A percentile compares a stretch with the other conserved stretches of the same genome.
These are phyloP conservation scores for Elaphomyces granulatus DNA, from an alignment of 495 filamentous ascomycete genomes.

Conservation along the genomic window DNA sequence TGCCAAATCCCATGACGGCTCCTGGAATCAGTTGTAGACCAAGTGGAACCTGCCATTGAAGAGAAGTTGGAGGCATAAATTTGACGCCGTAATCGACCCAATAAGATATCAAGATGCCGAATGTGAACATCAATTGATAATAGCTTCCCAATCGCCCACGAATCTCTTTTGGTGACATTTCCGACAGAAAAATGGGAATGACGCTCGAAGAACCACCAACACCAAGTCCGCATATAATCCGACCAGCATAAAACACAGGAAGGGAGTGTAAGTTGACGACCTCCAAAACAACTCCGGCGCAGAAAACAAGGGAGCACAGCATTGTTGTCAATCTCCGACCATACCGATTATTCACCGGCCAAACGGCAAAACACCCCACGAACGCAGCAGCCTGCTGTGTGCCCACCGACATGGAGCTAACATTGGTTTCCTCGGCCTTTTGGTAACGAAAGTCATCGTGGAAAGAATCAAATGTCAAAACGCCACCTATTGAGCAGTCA, in stretches of 20 bases:
- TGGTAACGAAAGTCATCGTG: conserved; percentile 22
- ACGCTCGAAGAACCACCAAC: conserved; percentile 42
- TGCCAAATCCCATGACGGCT: conserved; percentile 35
- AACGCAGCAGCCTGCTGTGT: conserved; percentile 35
- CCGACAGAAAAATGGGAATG: conserved; percentile 42
- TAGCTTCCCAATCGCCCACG: conserved; percentile 37
- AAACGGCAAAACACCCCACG: conserved; percentile 34
- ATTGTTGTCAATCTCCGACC: conserved; percentile 33
- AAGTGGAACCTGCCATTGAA: conserved; percentile 41
- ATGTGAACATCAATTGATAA: conserved; percentile 39
- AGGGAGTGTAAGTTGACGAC: conserved; percentile 29
- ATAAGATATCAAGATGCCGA: conserved; percentile 37
- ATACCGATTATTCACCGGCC: conserved; percentile 31
- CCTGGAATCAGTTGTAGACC: conserved; percentile 38
- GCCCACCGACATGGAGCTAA: conserved; percentile 32
- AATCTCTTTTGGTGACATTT: conserved; percentile 42
- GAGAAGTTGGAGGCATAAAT: conserved; percentile 37
- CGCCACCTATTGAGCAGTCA: conserved; percentile 23
- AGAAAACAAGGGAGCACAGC: conserved; percentile 32
- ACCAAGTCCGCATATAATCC: conserved; percentile 42
- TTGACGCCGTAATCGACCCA: conserved; percentile 43
- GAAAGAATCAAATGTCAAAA: conserved; percentile 34
- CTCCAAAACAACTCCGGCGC: conserved; percentile 32
- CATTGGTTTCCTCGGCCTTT: conserved; percentile 18
- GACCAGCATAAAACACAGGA: conserved; percentile 28